phyloP scores from a whole-genome alignment of 306 rosid genomes.

The Casuarina cunninghamiana region DNA sequence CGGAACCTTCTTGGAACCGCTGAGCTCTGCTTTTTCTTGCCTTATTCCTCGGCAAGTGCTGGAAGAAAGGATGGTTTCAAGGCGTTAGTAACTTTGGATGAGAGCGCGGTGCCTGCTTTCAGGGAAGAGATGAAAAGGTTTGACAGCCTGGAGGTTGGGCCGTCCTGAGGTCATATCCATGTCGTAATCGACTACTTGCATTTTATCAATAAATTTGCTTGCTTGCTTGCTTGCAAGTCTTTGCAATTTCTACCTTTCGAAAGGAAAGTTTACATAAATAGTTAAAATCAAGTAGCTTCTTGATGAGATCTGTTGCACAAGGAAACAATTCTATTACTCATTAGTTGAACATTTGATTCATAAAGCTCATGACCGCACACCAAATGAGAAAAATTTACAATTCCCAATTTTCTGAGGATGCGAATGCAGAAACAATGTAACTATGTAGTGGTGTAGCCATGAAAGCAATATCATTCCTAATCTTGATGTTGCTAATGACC shows the following conservation, averaged over 20 bases:
- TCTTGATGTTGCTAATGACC: too few species aligned
- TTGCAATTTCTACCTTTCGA: neutral
- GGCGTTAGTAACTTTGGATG: conserved; percentile 53
- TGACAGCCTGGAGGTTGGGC: conserved; percentile 21
- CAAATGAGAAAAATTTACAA: too few species aligned
- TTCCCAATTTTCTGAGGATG: too few species aligned
- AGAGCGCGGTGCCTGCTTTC: conserved; percentile 58
- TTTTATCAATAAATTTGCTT: neutral
- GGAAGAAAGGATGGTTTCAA: conserved; percentile 58
- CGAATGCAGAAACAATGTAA: too few species aligned
- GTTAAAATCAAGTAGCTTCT: neutral
- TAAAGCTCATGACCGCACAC: too few species aligned
- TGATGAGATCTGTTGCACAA: neutral
- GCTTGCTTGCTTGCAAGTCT: neutral
- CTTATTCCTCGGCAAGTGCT: conserved; percentile 42
- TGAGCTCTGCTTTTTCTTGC: conserved; percentile 86
- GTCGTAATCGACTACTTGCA: neutral
- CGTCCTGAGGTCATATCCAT: neutral
- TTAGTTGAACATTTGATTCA: too few species aligned
- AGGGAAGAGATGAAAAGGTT: conserved; percentile 56
- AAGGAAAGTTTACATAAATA: too few species aligned
- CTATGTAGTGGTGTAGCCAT: too few species aligned
- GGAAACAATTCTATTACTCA: neutral
- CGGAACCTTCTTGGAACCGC: conserved; percentile 69
- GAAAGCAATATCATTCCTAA: too few species aligned